Conservation (phyloP, 2,329 filamentous ascomycete genomes). For the Teratosphaeria zuluensis region DNA sequence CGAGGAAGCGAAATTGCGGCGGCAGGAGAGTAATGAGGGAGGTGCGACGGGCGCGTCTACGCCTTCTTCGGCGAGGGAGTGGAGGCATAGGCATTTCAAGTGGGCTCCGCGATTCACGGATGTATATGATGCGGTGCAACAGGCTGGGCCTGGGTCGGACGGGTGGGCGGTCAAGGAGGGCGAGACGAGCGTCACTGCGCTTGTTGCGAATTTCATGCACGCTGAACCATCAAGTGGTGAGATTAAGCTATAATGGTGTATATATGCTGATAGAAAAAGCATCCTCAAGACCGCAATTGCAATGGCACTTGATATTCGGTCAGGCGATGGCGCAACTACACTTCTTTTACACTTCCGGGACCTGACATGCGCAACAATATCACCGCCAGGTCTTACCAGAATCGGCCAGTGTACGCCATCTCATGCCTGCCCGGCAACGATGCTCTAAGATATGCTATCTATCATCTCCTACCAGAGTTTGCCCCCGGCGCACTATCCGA, state of each 20-base stretch:
- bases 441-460: no score
- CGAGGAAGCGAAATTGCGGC: constrained; percentile 64
- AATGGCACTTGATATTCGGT: no score
- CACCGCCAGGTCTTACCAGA: no score
- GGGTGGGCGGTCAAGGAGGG: constrained; percentile 87
- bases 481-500: no score
- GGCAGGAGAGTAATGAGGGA: constrained; percentile 44
- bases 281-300: neutral
- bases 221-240: constrained; percentile 57
- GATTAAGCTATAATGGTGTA: constrained; percentile 60
- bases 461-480: no score
- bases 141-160: constrained; percentile 71
- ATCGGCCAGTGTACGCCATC: no score
- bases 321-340: no score
- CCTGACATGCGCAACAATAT: no score
- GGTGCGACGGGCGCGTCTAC: constrained; percentile 24
- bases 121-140: constrained; percentile 78
- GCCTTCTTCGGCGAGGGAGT: constrained; percentile 33
- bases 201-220: constrained; percentile 91
- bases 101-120: constrained; percentile 84
- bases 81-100: constrained; percentile 82
- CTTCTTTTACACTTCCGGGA: no score
- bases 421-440: no score
- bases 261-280: neutral
- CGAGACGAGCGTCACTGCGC: constrained; percentile 77